Percentiles rank a stretch among this genome's conserved stretches.
phyloP scores from a whole-genome alignment of 1,284 basidiomycete species.

The Ustilago shanxiensis region DNA sequence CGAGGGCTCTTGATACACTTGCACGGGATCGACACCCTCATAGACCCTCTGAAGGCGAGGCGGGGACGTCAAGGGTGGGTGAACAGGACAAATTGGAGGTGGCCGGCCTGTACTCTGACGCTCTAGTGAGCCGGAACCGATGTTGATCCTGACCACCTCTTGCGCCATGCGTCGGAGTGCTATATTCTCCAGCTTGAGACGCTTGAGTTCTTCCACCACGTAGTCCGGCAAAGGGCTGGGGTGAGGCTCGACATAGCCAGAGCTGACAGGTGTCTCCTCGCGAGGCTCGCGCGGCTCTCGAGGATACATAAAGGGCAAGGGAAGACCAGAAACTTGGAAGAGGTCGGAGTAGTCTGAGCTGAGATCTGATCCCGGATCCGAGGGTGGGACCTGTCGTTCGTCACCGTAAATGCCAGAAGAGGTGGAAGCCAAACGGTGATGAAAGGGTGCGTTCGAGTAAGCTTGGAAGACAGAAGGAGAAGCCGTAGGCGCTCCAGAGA shows the following conservation, averaged over 20 bases:
- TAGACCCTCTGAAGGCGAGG: slow-evolving; percentile 26
- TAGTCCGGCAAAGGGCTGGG: slow-evolving; percentile 26
- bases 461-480: slow-evolving; percentile 3
- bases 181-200: slow-evolving; percentile 50
- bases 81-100: slow-evolving; percentile 16
- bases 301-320: slow-evolving; percentile 1
- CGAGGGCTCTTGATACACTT: slow-evolving; percentile 14
- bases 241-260: slow-evolving; percentile 5
- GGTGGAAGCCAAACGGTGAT: slow-evolving; percentile 31
- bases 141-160: slow-evolving; percentile 28
- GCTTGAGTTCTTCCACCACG: slow-evolving; percentile 41
- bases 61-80: slow-evolving; percentile 16
- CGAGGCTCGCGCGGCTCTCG: not conserved
- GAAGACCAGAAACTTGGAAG: slow-evolving; percentile 15
- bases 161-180: slow-evolving; percentile 41
- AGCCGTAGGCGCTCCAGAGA: not conserved
- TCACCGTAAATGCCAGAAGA: slow-evolving; percentile 33
- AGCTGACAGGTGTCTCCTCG: slow-evolving; percentile 9
- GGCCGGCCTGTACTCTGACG: not conserved
- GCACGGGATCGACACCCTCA: slow-evolving; percentile 30
- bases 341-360: slow-evolving; percentile 42
- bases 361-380: slow-evolving; percentile 42
- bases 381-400: slow-evolving; percentile 18
- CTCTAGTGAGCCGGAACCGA: slow-evolving; percentile 2
- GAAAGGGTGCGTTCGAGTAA: slow-evolving; percentile 9